Conservation (phyloP, 768 basidiomycete genomes). For the Tricholoma hemisulphureum region DNA sequence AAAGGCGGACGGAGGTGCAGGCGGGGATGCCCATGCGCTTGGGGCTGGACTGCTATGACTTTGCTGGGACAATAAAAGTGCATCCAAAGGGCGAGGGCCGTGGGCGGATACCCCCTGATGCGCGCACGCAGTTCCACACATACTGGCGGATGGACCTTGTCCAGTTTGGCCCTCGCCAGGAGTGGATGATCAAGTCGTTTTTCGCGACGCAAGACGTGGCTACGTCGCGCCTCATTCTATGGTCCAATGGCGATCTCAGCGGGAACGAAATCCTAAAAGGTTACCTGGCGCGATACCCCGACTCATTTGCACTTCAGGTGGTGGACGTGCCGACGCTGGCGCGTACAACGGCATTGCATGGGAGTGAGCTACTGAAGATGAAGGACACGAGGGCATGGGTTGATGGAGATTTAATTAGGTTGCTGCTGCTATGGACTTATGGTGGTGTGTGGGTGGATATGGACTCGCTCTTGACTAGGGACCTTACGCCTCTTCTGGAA, state of each 20-base stretch:
- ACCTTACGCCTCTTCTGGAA: conserved; percentile 82
- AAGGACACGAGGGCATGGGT: conserved; percentile 87
- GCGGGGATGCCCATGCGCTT: conserved; percentile 76
- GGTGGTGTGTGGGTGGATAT: conserved; percentile 98
- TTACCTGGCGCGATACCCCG: conserved; percentile 64
- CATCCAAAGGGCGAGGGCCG: conserved; percentile 12
- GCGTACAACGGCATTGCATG: conserved; percentile 73
- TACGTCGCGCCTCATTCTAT: conserved; percentile 70
- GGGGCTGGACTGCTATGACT: conserved; percentile 90
- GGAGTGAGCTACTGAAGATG: conserved; percentile 53
- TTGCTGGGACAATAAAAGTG: conserved; percentile 74
- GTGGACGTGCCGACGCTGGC: conserved; percentile 71
- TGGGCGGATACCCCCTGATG: conserved; percentile 32
- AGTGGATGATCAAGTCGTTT: conserved; percentile 90
- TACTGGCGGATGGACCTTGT: conserved; percentile 94
- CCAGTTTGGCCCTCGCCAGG: conserved; percentile 77
- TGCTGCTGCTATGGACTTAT: conserved; percentile 84
- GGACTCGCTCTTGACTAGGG: conserved; percentile 90
- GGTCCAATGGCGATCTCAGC: conserved; percentile 84
- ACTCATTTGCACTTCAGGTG: conserved; percentile 65
- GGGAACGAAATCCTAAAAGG: conserved; percentile 53
- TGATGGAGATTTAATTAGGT: conserved; percentile 88
- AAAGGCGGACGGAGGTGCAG: conserved; percentile 68
- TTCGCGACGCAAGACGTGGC: conserved; percentile 84
- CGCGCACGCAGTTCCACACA: conserved; percentile 75